Evolutionary conservation across 2,329 filamentous ascomycete species (phyloP).

Genomic region (Xylaria sp.): DNA sequence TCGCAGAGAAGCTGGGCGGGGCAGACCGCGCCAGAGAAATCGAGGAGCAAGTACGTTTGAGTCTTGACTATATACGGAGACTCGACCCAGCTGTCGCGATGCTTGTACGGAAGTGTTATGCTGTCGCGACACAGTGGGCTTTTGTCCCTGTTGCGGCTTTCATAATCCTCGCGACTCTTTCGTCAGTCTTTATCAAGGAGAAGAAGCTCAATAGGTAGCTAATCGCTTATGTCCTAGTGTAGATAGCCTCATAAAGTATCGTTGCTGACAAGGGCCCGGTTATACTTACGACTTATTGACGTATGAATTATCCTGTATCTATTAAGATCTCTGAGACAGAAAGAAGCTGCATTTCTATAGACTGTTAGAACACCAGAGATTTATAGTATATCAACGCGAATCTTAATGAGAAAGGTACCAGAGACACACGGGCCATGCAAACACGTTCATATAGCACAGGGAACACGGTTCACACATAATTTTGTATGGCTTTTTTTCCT

Average conservation of each 20-base stretch:
- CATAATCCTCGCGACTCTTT: constrained; percentile 53
- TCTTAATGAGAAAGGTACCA: background rate
- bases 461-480: background rate
- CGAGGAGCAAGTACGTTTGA: constrained; percentile 75
- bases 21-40: constrained; percentile 70
- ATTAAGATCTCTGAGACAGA: background rate
- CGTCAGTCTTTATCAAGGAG: constrained; percentile 66
- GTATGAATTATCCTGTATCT: background rate
- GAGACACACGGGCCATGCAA: background rate
- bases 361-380: background rate
- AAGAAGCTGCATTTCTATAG: background rate
- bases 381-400: background rate
- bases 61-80: constrained; percentile 73
- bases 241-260: background rate
- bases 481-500: constrained; percentile 8
- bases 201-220: constrained; percentile 59
- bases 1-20: constrained; percentile 66
- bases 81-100: constrained; percentile 69
- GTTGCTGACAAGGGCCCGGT: background rate
- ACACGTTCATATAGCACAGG: background rate
- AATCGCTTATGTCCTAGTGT: background rate
- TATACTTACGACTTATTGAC: background rate
- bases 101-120: constrained; percentile 75
- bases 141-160: constrained; percentile 55
- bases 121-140: constrained; percentile 56